Base-by-base conservation (phyloP, 164 flowering plant species). In the Dillenia suffruticosa region DNA sequence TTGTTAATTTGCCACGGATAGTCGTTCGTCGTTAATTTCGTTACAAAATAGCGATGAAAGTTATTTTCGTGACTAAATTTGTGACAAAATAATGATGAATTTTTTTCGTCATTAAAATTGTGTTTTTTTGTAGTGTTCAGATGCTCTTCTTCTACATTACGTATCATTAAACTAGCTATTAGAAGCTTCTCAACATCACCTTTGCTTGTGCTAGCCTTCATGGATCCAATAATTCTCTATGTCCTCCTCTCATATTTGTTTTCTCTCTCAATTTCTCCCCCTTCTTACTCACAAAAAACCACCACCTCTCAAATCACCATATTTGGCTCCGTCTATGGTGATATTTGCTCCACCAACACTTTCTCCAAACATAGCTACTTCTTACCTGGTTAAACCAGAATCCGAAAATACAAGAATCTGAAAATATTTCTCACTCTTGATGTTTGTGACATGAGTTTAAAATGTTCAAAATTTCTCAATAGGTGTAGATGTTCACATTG, bases 401-500 rank as follows among this genome's bases (percentile, higher is more conserved):
- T 32, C 40, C 5, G 40, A 32, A 32, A 6, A 32, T 32, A 32
- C 6, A 32, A 32, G 40, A 32, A 32, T 32, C 6, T 32, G 40
- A 32, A 4, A 32, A 32, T 32, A 32, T 32, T 32, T 32, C 40
- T 32, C 40, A 32, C 40, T 32, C 40, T 32, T 32, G 4, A 5
- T 32, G 40, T 32, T 32, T 32, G 40, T 32, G 40, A 32, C 6
- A 6, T 32, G 40, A 32, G 12, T 67, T 47, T 47, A 16, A n/a
- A n/a, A 12, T 54, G 58, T 59, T 62, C 22, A 12, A 22, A 44
- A 53, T 63, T 26, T 43, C 16, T 62, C 24, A 44, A 26, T 68
- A 88, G 96, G 90, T 57, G 90, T 59, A 17, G 85, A 81, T 15
- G 91, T 90, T 24, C 76, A 75, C 16, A 51, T 87, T n/a, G 68